Evolutionary conservation across 2,329 filamentous ascomycete genomes (phyloP), one percentile per base, ranked within the genome.

Genomic region (Colletotrichum salicis): DNA sequence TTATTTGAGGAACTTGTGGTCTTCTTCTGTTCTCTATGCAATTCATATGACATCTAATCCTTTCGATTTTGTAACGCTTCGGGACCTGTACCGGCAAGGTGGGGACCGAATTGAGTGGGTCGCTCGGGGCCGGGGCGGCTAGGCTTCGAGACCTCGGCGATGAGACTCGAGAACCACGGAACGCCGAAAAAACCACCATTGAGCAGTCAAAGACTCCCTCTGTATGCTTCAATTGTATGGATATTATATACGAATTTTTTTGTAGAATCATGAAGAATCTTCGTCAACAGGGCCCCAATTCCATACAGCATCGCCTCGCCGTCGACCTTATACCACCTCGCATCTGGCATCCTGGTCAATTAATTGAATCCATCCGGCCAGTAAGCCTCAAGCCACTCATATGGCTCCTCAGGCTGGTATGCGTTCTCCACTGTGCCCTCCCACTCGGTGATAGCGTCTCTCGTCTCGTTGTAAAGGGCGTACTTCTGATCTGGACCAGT

Each of bases 311-410:
- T 10, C 22, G 6, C 29, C 10, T 41, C 5, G 13, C 13, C 6
- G 15, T 41, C 5, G 37, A 15, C 15, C 37, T 41, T 7, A 19
- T 7, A 15, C 37, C 37, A 41, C 7, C 13, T 19, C 15, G 13
- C 37, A 41, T 19, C 37, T 3, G 15, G 27, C 2, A 4, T 29
- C 7, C 54, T 4, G 6, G 22, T 6, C 33, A 5, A 15, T 59
- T 11, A 67, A 51, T 70, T 70, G 56, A 79, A 79, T 0, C 77
- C 77, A 10, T 79, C 76, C 0, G 77, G 77, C 75, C 76, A 84
- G 67, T 90, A 90, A 73, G 86, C 88, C 41, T 85, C 85, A 67
- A 85, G 85, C 71, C 89, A 90, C 35, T 84, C 86, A 76, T 80
- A 91, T 12, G 90, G 87, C 4, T 79, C 76, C 64, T 78, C 76